Base-by-base conservation (phyloP, 805 yeast species). In the Zygotorulaspora sp. region DNA sequence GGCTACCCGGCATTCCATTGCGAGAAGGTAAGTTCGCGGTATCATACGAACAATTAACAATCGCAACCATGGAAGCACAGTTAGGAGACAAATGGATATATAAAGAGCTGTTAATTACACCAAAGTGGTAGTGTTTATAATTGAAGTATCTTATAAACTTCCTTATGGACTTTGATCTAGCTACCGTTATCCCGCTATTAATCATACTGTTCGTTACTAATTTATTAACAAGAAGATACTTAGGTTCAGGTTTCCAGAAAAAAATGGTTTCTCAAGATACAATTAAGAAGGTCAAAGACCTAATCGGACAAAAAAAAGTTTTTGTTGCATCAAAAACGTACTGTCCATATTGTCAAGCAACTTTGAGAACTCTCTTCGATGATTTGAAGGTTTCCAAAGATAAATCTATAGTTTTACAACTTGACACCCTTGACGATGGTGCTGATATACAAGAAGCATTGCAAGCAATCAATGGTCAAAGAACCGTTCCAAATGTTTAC, bases 401-500 rank as follows among this genome's bases (percentile, higher is more conserved):
- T 6, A 47, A 55, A 53, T 69, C 66, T 17, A 37, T 44, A 41
- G 62, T 64, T 38, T 66, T 70, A 58, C 70, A 67, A 53, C 47
- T 66, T 54, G 53, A 70, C 63, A 47, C 77, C 70, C 67, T 67
- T 41, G 72, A 65, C n/a, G 89, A 87, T 44, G 97, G 97, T 41
- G 65, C 68, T 32, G 89, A 80, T 21, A 76, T 88, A 50, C 97
- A 89, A 68, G 80, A 68, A 34, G 94, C 94, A 49, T 71, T 90
- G 44, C 62, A 60, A 36, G 77, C 82, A 58, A 63, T 87, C 43
- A 84, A 95, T 26, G 92, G 95, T 43, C 97, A 90, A 72, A 75
- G 79, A 50, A 87, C 97, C 26, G 97, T 90, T 45, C 98, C 98
- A 46, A 88, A 83, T 62, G 75, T 90, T 52, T 90, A 83, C 68